Conservation (phyloP, 148 eudicot species). For the Spergularia marina region DNA sequence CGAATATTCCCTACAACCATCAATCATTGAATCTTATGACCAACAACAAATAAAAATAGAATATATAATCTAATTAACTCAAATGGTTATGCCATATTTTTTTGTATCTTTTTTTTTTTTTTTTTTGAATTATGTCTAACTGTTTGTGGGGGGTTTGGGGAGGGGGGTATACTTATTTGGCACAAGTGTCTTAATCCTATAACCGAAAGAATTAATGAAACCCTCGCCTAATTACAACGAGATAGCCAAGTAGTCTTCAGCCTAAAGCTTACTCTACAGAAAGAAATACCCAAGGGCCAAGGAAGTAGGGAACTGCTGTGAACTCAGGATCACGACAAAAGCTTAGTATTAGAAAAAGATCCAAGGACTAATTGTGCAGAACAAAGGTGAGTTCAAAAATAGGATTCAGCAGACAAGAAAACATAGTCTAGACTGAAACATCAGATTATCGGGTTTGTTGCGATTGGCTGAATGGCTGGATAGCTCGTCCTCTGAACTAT, state of each 20-base stretch:
- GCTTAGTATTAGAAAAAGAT: not conserved
- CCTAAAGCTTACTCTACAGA: not conserved
- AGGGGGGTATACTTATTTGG: not conserved
- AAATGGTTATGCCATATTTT: constrained; percentile 4
- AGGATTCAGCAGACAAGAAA: not conserved
- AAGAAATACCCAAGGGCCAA: not conserved
- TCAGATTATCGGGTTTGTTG: too few relatives aligned
- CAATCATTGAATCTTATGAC: constrained; percentile 13
- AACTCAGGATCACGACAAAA: not conserved
- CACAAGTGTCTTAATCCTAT: not conserved
- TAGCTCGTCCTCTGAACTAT: too few relatives aligned
- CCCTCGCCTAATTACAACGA: not conserved
- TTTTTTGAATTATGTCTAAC: not conserved
- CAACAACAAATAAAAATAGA: not conserved
- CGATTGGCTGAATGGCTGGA: too few relatives aligned
- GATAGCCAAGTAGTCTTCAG: not conserved
- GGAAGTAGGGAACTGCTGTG: not conserved
- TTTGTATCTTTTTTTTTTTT: too few relatives aligned
- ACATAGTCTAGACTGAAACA: not conserved
- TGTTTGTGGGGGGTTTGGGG: too few relatives aligned
- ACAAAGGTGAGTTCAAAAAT: not conserved
- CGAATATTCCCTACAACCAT: constrained; percentile 74
- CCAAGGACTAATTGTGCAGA: not conserved
- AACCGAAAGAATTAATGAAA: not conserved
- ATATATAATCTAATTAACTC: not conserved